Base-by-base conservation (phyloP, 805 yeast species). In the Candida palmyrensis region DNA sequence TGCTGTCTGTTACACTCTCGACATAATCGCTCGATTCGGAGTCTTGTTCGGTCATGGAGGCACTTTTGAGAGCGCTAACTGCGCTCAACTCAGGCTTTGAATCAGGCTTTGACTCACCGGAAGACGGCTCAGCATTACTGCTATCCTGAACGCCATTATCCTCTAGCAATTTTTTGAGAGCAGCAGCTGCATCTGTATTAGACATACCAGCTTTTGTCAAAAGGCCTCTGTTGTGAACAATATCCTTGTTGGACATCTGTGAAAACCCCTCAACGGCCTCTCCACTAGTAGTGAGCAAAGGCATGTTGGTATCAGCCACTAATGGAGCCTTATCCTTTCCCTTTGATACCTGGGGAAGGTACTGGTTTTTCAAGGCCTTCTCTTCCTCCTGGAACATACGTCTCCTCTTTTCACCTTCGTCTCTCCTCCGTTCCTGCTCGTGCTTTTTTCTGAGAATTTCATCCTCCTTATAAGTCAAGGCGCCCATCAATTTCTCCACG, bases 291-390 rank as follows among this genome's bases (percentile, higher is more conserved):
- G 82, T 82, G 57, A 82, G 79, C 40, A 88, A 59, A 8, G 92
- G 92, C 68, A 89, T 73, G 47, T 79, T 82, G 13, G 70, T 74
- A 33, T 75, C 75, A 0, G 94, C 85, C 9, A 65, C 59, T 2
- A 76, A 62, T 2, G 94, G 92, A 1, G 87, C 92, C 46, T 73
- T 77, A 42, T 85, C 94, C 40, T 77, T 75, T 2, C 88, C 87
- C 46, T 78, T 79, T 2, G 86, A 73, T 3, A 80, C 75, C 14
- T 73, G 71, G n/a, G 68, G 57, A 30, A 68, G 39, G 32, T 64
- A 61, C 32, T 70, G 72, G 18, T 68, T 61, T 41, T 63, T 71
- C 32, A 72, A 44, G 1, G 57, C 53, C 35, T 55, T 56, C 30
- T 71, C 72, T 48, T 76, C 74, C 25, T 71, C 67, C 29, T 65